Evolutionary conservation across 257 asterid species (phyloP).

Genomic region (Solanum lycopersicoides): DNA sequence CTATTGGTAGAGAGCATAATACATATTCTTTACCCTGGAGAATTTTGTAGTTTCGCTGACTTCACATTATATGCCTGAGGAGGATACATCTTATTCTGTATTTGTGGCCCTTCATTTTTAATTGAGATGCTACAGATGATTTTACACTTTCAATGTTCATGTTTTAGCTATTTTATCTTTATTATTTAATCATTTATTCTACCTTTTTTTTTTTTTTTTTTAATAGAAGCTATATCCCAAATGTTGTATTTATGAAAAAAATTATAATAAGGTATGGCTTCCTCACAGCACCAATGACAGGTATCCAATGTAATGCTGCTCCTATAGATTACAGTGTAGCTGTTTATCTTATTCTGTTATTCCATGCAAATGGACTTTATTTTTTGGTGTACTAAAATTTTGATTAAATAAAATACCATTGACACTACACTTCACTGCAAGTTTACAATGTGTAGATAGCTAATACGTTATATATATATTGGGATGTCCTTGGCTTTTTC

Average conservation of each 20-base stretch:
- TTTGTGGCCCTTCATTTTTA: not conserved
- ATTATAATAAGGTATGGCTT: too few relatives aligned
- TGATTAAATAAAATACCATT: not conserved
- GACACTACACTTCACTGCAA: not conserved
- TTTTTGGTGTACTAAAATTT: not conserved
- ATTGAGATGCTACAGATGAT: not conserved
- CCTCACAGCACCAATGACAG: not conserved
- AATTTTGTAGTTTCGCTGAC: not conserved
- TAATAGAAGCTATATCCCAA: not conserved
- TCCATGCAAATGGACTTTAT: not conserved
- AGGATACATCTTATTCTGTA: not conserved
- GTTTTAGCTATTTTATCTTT: not conserved
- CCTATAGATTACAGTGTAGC: not conserved
- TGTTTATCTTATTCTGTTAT: not conserved
- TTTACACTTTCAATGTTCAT: not conserved
- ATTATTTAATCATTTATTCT: not conserved
- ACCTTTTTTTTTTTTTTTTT: too few relatives aligned
- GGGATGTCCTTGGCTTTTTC: not conserved
- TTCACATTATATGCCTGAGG: not conserved
- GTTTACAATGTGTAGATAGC: not conserved
- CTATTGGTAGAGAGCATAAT: not conserved
- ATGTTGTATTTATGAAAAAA: too few relatives aligned
- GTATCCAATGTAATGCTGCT: not conserved
- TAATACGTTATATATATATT: not conserved
- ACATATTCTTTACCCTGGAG: not conserved